phyloP scores from a whole-genome alignment of 768 basidiomycete genomes.

The Boletus edulis region DNA sequence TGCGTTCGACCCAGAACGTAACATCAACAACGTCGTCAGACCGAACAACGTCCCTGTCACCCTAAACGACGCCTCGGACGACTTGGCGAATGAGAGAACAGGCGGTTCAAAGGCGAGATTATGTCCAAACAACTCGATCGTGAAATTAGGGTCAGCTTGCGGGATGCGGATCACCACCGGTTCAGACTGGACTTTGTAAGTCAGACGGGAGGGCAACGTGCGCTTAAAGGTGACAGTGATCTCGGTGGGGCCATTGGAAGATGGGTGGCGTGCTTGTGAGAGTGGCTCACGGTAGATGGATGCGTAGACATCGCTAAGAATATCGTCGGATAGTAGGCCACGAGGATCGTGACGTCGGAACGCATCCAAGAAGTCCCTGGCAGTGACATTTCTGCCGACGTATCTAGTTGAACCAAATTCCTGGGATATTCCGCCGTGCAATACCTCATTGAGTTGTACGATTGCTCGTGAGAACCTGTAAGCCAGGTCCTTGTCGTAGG shows the following conservation, averaged over 20 bases:
- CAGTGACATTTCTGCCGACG: constrained; percentile 57
- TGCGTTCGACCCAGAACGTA: constrained; percentile 81
- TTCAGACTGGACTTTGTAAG: constrained; percentile 86
- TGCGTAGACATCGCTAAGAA: constrained; percentile 73
- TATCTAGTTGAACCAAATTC: constrained; percentile 55
- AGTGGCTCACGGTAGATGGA: constrained; percentile 74
- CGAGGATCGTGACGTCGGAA: constrained; percentile 79
- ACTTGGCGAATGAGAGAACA: constrained; percentile 73
- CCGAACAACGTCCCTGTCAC: constrained; percentile 87
- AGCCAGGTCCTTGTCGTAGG: constrained; percentile 81
- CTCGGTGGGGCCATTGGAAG: constrained; percentile 42
- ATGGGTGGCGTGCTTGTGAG: constrained; percentile 60
- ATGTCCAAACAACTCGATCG: constrained; percentile 82
- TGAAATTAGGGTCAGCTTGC: constrained; percentile 77
- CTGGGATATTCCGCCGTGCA: constrained; percentile 73
- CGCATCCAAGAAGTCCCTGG: constrained; percentile 78
- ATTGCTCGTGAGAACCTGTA: constrained; percentile 75
- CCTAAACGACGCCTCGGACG: constrained; percentile 83
- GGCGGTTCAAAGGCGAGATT: constrained; percentile 89
- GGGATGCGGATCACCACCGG: constrained; percentile 85
- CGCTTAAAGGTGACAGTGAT: constrained; percentile 69
- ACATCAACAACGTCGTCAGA: constrained; percentile 76
- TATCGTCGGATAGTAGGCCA: constrained; percentile 67
- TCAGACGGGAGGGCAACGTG: constrained; percentile 71
- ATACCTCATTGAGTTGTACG: constrained; percentile 83